Evolutionary conservation across 2,329 filamentous ascomycete species (phyloP), one percentile per base, ranked within the genome.

Genomic region (Fusarium nisikadoi): DNA sequence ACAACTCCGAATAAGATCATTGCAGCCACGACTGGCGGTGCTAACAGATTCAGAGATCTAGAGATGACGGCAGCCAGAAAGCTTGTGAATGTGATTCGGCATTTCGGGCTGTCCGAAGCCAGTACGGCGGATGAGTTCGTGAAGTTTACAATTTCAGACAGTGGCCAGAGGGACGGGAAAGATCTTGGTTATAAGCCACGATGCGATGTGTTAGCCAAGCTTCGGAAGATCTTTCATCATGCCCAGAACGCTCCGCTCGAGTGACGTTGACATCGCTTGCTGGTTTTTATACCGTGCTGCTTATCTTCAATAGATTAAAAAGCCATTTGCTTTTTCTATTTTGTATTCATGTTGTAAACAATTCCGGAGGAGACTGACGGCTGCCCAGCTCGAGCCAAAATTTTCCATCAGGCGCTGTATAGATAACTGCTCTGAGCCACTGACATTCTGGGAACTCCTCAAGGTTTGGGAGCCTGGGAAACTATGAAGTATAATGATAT

Each of bases 201-300:
- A 20, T 6, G 2, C 3, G 12, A 4, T 52, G 47, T 25, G 4
- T 11, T 35, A n/a, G 17, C 35, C n/a, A 52, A 35, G 31, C 29
- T 36, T 20, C n/a, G 31, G 6, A 52, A 6, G n/a, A 52, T 52
- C 31, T 35, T 50, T 36, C n/a, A 16, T 5, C 12, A 36, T 14
- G 12, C 20, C 14, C n/a, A 52, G 11, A 25, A 36, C 8, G 16
- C 17, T 16, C 31, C 31, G 6, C 0, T 25, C 11, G 47, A 36
- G n/a, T 52, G 9, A 25, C 4, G 35, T 2, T 35, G 46, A 14
- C 16, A 19, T 4, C 2, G 5, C 13, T 14, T 25, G 16, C 10
- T 50, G 5, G 4, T 23, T 2, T 17, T 31, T 3, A 3, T 47
- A 31, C 0, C n/a, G n/a, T n/a, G n/a, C n/a, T n/a, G n/a, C n/a